Evolutionary conservation across 805 yeast genomes (phyloP).

Genomic region (Yamadazyma tumulicola): DNA sequence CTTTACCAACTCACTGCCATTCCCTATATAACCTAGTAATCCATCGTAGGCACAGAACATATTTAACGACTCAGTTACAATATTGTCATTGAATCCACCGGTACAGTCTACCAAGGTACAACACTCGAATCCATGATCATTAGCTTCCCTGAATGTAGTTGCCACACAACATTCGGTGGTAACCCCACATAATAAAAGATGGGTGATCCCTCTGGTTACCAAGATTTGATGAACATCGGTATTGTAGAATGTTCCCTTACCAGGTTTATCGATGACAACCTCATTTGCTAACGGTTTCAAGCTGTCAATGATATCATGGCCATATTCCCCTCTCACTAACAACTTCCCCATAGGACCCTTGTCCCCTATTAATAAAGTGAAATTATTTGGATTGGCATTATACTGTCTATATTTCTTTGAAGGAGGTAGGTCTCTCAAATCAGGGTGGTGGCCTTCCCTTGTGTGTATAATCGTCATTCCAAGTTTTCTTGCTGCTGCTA

Average conservation of each 20-base stretch:
- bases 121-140: conserved; percentile 13
- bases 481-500: conserved; percentile 8
- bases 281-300: conserved; percentile 6
- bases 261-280: conserved; percentile 12
- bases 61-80: conserved; percentile 6
- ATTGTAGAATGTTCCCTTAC: conserved; percentile 11
- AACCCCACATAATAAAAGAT: conserved; percentile 9
- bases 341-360: conserved; percentile 10
- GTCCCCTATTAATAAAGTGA: conserved; percentile 9
- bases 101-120: conserved; percentile 10
- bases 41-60: conserved; percentile 12
- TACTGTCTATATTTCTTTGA: conserved; percentile 7
- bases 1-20: conserved; percentile 5
- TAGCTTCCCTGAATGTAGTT: conserved; percentile 12
- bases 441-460: conserved; percentile 10
- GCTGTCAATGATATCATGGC: conserved; percentile 8
- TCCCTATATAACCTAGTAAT: conserved; percentile 25
- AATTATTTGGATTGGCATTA: conserved; percentile 7
- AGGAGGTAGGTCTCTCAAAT: conserved; percentile 10
- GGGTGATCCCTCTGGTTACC: conserved; percentile 12
- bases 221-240: conserved; percentile 11
- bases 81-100: conserved; percentile 7
- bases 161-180: conserved; percentile 14
- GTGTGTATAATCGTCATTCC: conserved; percentile 10
- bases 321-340: conserved; percentile 10